A percentile compares a stretch with the other conserved stretches of the same genome.
Conservation (phyloP, 208 protist genomes). For the Crithidia fasciculata region DNA sequence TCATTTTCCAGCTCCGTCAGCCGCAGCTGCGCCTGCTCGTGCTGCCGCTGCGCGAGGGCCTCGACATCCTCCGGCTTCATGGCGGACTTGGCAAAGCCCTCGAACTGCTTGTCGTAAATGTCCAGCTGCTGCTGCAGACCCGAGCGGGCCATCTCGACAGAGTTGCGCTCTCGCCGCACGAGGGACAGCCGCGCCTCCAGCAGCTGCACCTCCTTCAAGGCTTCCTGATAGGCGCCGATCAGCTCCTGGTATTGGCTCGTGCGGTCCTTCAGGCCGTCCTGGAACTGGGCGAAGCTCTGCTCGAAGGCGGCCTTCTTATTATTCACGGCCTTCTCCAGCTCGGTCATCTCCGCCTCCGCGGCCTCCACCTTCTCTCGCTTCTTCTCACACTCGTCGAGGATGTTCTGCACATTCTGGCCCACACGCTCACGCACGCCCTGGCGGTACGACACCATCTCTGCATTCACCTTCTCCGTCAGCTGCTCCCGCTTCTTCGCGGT, state of each 20-base stretch:
- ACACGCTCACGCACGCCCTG: constrained; percentile 44
- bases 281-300: constrained; percentile 47
- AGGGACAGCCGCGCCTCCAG: constrained; percentile 58
- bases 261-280: constrained; percentile 39
- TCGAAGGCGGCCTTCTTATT: constrained; percentile 66
- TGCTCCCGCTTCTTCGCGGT: constrained; percentile 54
- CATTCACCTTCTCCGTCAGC: constrained; percentile 46
- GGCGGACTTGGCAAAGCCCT: constrained; percentile 47
- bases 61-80: constrained; percentile 69
- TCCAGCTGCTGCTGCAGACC: constrained; percentile 67
- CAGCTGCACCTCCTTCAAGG: constrained; percentile 50
- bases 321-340: constrained; percentile 50
- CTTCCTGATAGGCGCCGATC: constrained; percentile 45
- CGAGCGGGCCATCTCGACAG: constrained; percentile 36
- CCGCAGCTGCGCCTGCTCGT: constrained; percentile 46
- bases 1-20: constrained; percentile 55
- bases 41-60: constrained; percentile 49
- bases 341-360: constrained; percentile 55
- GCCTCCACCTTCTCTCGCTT: constrained; percentile 39
- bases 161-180: constrained; percentile 55
- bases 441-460: constrained; percentile 69
- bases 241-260: constrained; percentile 55
- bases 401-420: constrained; percentile 46
- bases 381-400: constrained; percentile 52
- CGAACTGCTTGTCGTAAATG: constrained; percentile 66